A percentile compares a stretch with the other conserved stretches of the same genome.
These are phyloP conservation scores for Kwoniella dejecticola DNA, from an alignment of 768 basidiomycete genomes.

Conservation along the genomic window DNA sequence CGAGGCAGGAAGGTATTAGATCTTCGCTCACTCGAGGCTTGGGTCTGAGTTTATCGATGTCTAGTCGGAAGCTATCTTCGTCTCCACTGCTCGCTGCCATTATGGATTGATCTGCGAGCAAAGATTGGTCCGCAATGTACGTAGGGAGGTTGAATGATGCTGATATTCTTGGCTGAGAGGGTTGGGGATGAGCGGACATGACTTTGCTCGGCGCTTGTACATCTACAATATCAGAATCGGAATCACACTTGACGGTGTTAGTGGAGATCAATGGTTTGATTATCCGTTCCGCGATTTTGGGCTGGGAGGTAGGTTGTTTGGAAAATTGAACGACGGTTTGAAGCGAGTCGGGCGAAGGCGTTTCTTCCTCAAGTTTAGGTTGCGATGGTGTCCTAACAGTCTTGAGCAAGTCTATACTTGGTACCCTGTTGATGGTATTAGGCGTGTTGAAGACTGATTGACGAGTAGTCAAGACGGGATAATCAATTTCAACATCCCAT, in stretches of 20 bases:
- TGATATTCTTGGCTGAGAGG: constrained; percentile 9
- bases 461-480: constrained; percentile 38
- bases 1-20: background rate
- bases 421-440: constrained; percentile 5
- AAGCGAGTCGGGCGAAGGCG: background rate
- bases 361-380: background rate
- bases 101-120: constrained; percentile 20
- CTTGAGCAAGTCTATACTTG: constrained; percentile 4
- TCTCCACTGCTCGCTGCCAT: constrained; percentile 9
- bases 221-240: too few relatives aligned
- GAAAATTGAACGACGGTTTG: background rate
- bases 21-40: background rate
- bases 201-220: background rate
- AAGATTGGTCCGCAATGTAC: constrained; percentile 13
- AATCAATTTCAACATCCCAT: constrained; percentile 21
- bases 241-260: too few relatives aligned
- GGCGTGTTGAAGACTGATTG: constrained; percentile 27
- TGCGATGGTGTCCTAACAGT: background rate
- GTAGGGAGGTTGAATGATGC: constrained; percentile 19
- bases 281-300: background rate
- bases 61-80: constrained; percentile 20
- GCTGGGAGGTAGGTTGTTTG: background rate
- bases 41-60: constrained; percentile 15
- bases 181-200: background rate
- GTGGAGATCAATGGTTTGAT: too few relatives aligned